Evolutionary conservation across 1,139 yeast genomes (phyloP).

Genomic region (Saccharomyces pastorianus): DNA sequence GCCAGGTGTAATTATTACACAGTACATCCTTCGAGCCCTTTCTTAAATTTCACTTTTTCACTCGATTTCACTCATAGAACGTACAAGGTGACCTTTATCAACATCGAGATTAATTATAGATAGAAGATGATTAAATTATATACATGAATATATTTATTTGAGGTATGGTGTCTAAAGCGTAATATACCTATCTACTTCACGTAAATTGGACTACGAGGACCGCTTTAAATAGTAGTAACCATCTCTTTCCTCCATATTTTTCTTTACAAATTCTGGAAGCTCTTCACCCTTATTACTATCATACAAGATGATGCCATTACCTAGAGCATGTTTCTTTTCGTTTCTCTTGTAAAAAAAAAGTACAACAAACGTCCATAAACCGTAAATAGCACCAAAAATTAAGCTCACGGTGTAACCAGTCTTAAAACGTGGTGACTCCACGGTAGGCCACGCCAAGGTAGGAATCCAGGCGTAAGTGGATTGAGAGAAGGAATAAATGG

Average conservation of each 20-base stretch:
- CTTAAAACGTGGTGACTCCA: constrained; percentile 44
- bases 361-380: constrained; percentile 49
- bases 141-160: not conserved
- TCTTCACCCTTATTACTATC: constrained; percentile 25
- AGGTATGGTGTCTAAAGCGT: not conserved
- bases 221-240: constrained; percentile 26
- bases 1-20: not conserved
- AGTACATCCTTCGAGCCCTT: not conserved
- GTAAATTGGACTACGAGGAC: not conserved
- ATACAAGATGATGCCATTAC: constrained; percentile 43
- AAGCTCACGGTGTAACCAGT: constrained; percentile 51
- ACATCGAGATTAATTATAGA: not conserved
- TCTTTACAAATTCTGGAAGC: constrained; percentile 29
- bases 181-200: not conserved
- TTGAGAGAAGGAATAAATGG: constrained; percentile 32
- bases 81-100: not conserved
- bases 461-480: constrained; percentile 35
- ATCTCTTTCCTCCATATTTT: constrained; percentile 22
- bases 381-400: constrained; percentile 42
- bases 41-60: not conserved
- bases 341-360: constrained; percentile 51
- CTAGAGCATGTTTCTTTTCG: constrained; percentile 46
- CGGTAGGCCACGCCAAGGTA: constrained; percentile 46
- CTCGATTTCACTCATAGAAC: not conserved
- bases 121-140: not conserved